Percentiles rank a stretch among this genome's conserved stretches.
phyloP scores from a whole-genome alignment of 805 yeast genomes.

The Babjeviella inositovora region DNA sequence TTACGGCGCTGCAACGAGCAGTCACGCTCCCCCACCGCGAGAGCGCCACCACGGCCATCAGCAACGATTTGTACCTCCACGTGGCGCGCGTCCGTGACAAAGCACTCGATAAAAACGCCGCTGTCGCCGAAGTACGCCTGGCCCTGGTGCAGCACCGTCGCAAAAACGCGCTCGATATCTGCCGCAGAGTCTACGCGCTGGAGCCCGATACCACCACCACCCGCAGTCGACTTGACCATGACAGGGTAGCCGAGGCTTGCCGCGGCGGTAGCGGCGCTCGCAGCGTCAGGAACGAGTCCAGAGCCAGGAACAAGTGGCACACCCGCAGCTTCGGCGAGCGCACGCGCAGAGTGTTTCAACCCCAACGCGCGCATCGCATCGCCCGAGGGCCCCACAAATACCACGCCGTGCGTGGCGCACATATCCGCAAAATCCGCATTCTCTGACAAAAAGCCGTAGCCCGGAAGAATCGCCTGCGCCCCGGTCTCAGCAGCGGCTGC shows the following conservation, averaged over 20 bases:
- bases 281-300: slow-evolving; percentile 53
- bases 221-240: slow-evolving; percentile 96
- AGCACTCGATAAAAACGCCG: slow-evolving; percentile 89
- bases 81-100: slow-evolving; percentile 90
- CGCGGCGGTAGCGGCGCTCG: slow-evolving; percentile 68
- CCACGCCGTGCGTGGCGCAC: slow-evolving; percentile 68
- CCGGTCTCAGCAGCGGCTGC: slow-evolving; percentile 71
- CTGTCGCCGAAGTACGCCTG: slow-evolving; percentile 85
- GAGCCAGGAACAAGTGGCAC: slow-evolving; percentile 98
- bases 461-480: slow-evolving; percentile 95
- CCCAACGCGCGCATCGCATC: slow-evolving; percentile 86
- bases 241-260: slow-evolving; percentile 66
- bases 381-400: slow-evolving; percentile 94
- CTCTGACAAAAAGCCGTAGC: slow-evolving; percentile 92
- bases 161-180: slow-evolving; percentile 75
- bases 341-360: slow-evolving; percentile 92
- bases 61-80: slow-evolving; percentile 96
- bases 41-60: slow-evolving; percentile 86
- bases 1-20: slow-evolving; percentile 96
- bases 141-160: slow-evolving; percentile 89
- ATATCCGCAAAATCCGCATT: slow-evolving; percentile 92
- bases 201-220: slow-evolving; percentile 98
- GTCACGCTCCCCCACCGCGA: slow-evolving; percentile 94
- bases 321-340: slow-evolving; percentile 77
- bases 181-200: slow-evolving; percentile 78